Evolutionary conservation across 139 green algal genomes (phyloP).

Genomic region (Pseudopediastrum boryanum): DNA sequence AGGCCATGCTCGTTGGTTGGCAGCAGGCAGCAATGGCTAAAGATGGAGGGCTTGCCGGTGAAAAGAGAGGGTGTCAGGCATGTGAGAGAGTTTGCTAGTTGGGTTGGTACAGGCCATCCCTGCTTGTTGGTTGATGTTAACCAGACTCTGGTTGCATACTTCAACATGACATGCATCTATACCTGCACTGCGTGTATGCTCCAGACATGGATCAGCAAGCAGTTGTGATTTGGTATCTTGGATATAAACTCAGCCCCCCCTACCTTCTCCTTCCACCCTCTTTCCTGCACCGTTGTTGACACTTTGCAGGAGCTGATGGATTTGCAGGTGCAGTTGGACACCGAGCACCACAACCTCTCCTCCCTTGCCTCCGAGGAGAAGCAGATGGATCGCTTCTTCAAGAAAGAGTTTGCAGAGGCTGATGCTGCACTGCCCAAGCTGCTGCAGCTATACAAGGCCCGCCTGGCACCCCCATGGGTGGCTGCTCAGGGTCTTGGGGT

Average conservation of each 20-base stretch:
- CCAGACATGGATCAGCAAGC: too few relatives aligned
- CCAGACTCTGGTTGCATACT: too few relatives aligned
- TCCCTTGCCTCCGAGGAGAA: constrained; percentile 14
- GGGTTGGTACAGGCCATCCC: too few relatives aligned
- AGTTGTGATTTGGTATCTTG: too few relatives aligned
- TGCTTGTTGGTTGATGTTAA: too few relatives aligned
- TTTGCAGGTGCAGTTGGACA: constrained; percentile 5
- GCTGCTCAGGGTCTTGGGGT: neutral
- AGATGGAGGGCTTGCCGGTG: neutral
- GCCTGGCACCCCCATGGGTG: neutral
- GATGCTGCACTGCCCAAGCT: constrained; percentile 7
- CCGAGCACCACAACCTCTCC: constrained; percentile 11
- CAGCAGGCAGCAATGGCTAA: neutral
- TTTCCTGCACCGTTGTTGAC: too few relatives aligned
- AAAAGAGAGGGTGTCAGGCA: neutral
- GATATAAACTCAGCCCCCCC: too few relatives aligned
- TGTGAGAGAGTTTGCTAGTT: neutral
- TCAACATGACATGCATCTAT: too few relatives aligned
- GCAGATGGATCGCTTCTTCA: neutral
- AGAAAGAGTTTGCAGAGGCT: constrained; percentile 11
- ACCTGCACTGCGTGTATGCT: too few relatives aligned
- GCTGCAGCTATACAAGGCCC: constrained; percentile 18
- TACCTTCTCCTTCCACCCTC: too few relatives aligned
- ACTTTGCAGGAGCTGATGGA: constrained; percentile 32
- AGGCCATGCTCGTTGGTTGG: too few relatives aligned